Base-by-base conservation (phyloP, 768 basidiomycete genomes). In the Crucibulum laeve region DNA sequence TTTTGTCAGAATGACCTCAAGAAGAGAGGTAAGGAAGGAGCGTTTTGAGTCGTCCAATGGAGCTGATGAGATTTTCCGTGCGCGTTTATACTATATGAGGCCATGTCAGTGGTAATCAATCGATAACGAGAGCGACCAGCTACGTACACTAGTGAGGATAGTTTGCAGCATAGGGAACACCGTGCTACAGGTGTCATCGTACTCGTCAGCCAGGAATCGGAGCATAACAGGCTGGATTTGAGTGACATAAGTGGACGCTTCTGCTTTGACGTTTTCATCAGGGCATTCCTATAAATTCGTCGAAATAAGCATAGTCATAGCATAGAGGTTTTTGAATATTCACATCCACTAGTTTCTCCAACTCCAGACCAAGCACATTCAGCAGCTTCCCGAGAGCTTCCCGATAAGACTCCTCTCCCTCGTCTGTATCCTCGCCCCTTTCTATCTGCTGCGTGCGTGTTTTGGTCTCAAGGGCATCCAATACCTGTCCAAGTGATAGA, bases 371-470 rank as follows among this genome's bases (percentile, higher is more conserved):
- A 43, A 89, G 69, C 3, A 78, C 77, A 49, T 91, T 91, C 43
- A 96, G 63, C 38, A 97, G 64, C 54, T 84, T 86, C 5, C 89
- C 96, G 3, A 97, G 67, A 8, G 89, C 84, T 60, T 94, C 92
- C 37, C 96, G 74, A 62, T 94, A 95, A 3, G 82, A 82, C 55
- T 92, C 87, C 57, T 91, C 87, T 22, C 85, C 91, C 55, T 93
- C 89, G 52, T 93, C 87, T n/a, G 77, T 77, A 25, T 82, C 77
- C 0, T 71, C 68, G n/a, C 82, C 82, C 2, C 86, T 71, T 51
- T 77, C 79, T 5, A 70, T 59, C 60, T 86, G 83, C 54, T 87
- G 76, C 44, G 68, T 63, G 21, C 84, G 74, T 7, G 88, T 87
- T 62, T 87, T 85, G 18, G 76, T 60, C 65, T 95, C 90, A 18